These are phyloP conservation scores for Apiospora rasikravindrae DNA, from an alignment of 2,329 filamentous ascomycete genomes.

Conservation along the genomic window DNA sequence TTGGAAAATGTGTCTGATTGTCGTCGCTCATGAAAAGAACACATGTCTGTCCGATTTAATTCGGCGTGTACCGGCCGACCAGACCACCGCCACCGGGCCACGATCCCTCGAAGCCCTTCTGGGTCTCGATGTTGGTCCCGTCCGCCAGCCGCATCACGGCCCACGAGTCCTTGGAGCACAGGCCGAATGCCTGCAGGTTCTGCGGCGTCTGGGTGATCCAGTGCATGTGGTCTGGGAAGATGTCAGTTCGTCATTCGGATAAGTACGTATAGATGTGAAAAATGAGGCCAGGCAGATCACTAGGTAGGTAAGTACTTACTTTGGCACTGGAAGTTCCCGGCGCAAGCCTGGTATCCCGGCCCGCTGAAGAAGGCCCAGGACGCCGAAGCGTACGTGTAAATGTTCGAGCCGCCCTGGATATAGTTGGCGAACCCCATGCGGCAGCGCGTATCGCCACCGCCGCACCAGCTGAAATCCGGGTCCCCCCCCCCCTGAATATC, in stretches of 20 bases:
- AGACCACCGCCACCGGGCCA: slow-evolving; percentile 42
- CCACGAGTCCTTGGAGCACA: slow-evolving; percentile 47
- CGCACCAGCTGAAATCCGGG: slow-evolving; percentile 49
- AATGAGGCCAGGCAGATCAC: background rate
- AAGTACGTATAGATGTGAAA: background rate
- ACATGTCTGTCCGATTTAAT: background rate
- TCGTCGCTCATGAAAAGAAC: background rate
- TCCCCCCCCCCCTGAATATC: slow-evolving; percentile 45
- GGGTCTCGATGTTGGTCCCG: slow-evolving; percentile 39
- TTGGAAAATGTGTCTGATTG: background rate
- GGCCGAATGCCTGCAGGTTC: slow-evolving; percentile 47
- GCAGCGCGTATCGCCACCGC: slow-evolving; percentile 43
- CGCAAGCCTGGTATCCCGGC: slow-evolving; percentile 42
- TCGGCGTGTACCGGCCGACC: slow-evolving; percentile 44
- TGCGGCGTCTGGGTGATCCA: slow-evolving; percentile 44
- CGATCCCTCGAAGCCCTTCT: slow-evolving; percentile 42
- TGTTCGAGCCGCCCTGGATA: slow-evolving; percentile 47
- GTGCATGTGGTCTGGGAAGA: slow-evolving; percentile 41
- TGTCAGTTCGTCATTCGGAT: slow-evolving; percentile 23
- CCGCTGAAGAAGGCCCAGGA: slow-evolving; percentile 51
- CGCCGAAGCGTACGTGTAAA: slow-evolving; percentile 49
- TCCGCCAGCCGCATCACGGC: slow-evolving; percentile 43
- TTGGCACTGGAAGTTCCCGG: slow-evolving; percentile 41
- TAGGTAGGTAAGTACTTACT: slow-evolving; percentile 28
- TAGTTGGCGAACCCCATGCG: slow-evolving; percentile 50